Percentiles rank a stretch among this genome's conserved stretches.
phyloP scores from a whole-genome alignment of 345 rosid species.

The Triadica sebifera region DNA sequence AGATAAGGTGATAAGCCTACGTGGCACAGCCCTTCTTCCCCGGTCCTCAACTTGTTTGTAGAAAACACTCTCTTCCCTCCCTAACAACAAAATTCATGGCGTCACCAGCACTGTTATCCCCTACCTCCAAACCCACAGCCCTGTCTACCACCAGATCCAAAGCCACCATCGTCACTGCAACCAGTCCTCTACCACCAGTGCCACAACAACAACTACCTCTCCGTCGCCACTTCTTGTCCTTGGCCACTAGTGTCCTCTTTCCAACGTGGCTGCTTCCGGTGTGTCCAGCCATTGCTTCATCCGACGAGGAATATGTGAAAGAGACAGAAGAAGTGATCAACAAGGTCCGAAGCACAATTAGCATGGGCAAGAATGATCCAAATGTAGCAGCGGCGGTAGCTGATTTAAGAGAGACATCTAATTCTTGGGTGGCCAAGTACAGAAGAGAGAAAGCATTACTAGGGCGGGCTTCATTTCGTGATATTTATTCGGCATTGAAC shows the following conservation, averaged over 20 bases:
- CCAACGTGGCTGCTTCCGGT: slow-evolving; percentile 22
- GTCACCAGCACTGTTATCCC: slow-evolving; percentile 63
- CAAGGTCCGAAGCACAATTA: slow-evolving; percentile 71
- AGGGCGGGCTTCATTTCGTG: slow-evolving; percentile 74
- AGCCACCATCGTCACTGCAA: slow-evolving; percentile 7
- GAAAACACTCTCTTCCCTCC: slow-evolving; percentile 13
- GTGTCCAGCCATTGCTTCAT: slow-evolving; percentile 48
- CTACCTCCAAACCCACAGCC: slow-evolving; percentile 44
- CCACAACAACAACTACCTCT: slow-evolving; percentile 19
- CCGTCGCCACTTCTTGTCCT: slow-evolving; percentile 62
- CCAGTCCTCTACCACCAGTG: background rate
- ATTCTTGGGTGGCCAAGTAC: slow-evolving; percentile 94
- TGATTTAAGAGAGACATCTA: slow-evolving; percentile 69
- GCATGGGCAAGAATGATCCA: slow-evolving; percentile 73
- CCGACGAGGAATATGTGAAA: slow-evolving; percentile 75
- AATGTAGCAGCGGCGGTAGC: slow-evolving; percentile 74
- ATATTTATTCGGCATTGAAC: slow-evolving; percentile 85
- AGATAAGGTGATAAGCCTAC: slow-evolving; percentile 95
- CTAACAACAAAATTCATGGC: slow-evolving; percentile 46
- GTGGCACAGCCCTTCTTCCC: slow-evolving; percentile 49
- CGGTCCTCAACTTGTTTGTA: background rate
- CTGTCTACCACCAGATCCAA: slow-evolving; percentile 28
- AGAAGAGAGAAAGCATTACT: slow-evolving; percentile 81
- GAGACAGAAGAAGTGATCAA: slow-evolving; percentile 69
- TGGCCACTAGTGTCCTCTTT: slow-evolving; percentile 31